Evolutionary conservation across 164 flowering plant species (phyloP).

Genomic region (Vitis labrusca): DNA sequence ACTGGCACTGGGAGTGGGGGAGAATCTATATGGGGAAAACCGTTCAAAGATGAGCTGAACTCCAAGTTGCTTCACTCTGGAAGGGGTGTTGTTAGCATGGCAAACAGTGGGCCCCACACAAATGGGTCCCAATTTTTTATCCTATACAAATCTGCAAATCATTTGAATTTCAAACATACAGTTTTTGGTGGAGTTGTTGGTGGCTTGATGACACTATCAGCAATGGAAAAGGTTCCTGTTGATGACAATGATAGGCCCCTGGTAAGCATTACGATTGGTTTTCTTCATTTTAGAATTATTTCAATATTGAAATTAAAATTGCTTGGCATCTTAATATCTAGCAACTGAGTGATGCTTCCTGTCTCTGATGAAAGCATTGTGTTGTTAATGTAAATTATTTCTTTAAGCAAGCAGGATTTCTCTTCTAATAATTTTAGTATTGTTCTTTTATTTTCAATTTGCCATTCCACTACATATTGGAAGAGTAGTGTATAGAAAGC

Average conservation of each 20-base stretch:
- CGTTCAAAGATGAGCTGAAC: constrained; percentile 87
- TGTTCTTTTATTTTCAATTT: no score
- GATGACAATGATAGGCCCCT: constrained; percentile 89
- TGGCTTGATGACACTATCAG: constrained; percentile 77
- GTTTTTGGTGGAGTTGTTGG: constrained; percentile 97
- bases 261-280: constrained; percentile 42
- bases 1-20: constrained; percentile 96
- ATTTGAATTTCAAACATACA: constrained; percentile 89
- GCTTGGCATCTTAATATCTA: background rate
- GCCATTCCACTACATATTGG: no score
- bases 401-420: no score
- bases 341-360: background rate
- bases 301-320: background rate
- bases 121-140: constrained; percentile 98
- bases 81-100: constrained; percentile 97
- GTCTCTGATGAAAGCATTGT: background rate
- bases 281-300: background rate
- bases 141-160: constrained; percentile 92
- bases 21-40: constrained; percentile 96
- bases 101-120: constrained; percentile 95
- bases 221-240: constrained; percentile 92
- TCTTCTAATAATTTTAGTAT: no score
- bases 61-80: constrained; percentile 91
- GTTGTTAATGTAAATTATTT: no score
- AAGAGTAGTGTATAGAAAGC: no score